Percentiles rank a stretch among this genome's conserved stretches.
Conservation (phyloP, 1,139 yeast species). For the Geotrichum aggregatum region DNA sequence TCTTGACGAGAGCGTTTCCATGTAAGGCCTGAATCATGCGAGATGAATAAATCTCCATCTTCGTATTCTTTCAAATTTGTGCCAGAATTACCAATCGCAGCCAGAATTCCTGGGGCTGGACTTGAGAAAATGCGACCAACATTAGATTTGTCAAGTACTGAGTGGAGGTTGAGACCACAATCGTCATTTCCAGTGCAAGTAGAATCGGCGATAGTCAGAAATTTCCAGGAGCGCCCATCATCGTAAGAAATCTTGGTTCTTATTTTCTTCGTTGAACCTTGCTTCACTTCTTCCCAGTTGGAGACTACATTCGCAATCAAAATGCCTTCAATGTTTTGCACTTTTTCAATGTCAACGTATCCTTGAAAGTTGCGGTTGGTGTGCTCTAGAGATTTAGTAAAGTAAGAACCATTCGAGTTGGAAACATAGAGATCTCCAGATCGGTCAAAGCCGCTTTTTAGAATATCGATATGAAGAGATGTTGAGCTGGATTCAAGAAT, state of each 20-base stretch:
- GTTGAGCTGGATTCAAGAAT: constrained; percentile 55
- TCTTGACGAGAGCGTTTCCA: constrained; percentile 60
- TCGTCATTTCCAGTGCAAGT: constrained; percentile 40
- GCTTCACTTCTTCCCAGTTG: constrained; percentile 31
- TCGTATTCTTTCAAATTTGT: constrained; percentile 28
- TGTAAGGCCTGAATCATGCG: constrained; percentile 72
- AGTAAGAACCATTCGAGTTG: constrained; percentile 60
- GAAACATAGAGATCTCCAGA: constrained; percentile 50
- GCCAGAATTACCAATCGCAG: constrained; percentile 46
- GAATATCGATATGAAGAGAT: constrained; percentile 53
- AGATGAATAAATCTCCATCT: constrained; percentile 47
- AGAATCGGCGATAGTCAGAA: constrained; percentile 47
- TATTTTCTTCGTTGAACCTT: constrained; percentile 18
- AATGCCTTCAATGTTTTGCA: constrained; percentile 65
- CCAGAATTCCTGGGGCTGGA: constrained; percentile 68
- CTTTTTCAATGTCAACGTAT: constrained; percentile 45
- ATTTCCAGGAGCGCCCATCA: constrained; percentile 63
- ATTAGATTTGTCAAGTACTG: constrained; percentile 51
- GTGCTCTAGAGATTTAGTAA: constrained; percentile 46
- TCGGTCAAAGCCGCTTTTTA: constrained; percentile 27
- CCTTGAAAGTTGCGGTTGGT: constrained; percentile 44
- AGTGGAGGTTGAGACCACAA: constrained; percentile 57
- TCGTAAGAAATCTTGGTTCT: constrained; percentile 53
- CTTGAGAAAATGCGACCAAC: constrained; percentile 55
- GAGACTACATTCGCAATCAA: constrained; percentile 53